phyloP scores from a whole-genome alignment of 306 rosid species.

The Dalbergia cochinchinensis region DNA sequence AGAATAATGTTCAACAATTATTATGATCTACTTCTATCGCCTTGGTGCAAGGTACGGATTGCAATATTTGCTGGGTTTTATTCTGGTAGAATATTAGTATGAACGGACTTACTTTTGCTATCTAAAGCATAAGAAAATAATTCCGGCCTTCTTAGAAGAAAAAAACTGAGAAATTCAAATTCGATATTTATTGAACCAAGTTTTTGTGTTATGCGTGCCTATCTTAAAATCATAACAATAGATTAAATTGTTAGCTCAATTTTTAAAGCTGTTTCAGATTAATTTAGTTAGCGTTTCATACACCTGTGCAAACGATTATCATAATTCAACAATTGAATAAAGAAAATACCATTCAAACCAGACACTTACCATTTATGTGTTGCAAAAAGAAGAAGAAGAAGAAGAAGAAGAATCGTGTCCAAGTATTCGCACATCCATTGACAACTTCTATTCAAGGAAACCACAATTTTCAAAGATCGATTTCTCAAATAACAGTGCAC shows the following conservation, averaged over 20 bases:
- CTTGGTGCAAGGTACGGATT: too few species aligned
- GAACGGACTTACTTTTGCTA: too few species aligned
- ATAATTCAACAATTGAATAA: neutral
- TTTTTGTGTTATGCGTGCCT: too few species aligned
- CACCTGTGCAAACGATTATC: neutral
- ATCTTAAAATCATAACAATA: too few species aligned
- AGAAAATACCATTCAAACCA: neutral
- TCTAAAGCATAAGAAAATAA: too few species aligned
- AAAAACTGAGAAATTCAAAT: too few species aligned
- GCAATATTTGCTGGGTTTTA: too few species aligned
- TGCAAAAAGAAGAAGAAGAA: neutral
- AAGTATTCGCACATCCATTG: conserved; percentile 1
- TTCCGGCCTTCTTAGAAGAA: too few species aligned
- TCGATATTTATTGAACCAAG: too few species aligned
- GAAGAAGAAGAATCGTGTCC: neutral
- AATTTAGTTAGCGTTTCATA: neutral
- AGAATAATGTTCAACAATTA: too few species aligned
- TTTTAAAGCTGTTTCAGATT: neutral
- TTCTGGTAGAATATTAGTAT: too few species aligned
- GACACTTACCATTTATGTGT: neutral
- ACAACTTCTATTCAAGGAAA: conserved; percentile 30
- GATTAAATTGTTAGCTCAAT: neutral
- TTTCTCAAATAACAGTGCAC: neutral
- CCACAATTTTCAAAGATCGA: neutral
- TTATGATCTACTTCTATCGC: too few species aligned